phyloP scores from a whole-genome alignment of 176 grass and related monocot species.

The Tillandsia fasciculata region DNA sequence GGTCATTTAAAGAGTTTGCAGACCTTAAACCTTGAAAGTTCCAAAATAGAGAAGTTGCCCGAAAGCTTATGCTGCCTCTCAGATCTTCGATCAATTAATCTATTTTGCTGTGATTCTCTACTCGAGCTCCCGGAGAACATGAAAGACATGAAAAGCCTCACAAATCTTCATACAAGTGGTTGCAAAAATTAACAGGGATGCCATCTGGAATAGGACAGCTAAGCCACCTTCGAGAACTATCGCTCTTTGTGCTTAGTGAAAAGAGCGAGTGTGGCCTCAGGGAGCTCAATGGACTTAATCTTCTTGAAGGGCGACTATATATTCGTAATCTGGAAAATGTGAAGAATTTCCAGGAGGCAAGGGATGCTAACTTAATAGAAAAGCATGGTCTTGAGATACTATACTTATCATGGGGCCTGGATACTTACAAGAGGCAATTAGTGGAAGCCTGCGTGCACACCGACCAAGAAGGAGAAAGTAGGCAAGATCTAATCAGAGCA shows the following conservation, averaged over 20 bases:
- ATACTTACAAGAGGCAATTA: too few species aligned
- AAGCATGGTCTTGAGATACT: background rate
- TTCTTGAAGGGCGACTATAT: too few species aligned
- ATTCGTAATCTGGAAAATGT: too few species aligned
- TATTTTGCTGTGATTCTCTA: too few species aligned
- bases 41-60: background rate
- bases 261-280: background rate
- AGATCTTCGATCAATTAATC: too few species aligned
- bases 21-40: background rate
- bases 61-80: too few species aligned
- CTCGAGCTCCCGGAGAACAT: too few species aligned
- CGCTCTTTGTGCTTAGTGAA: background rate
- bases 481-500: too few species aligned
- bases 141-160: background rate
- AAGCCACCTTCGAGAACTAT: background rate
- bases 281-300: too few species aligned
- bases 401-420: background rate
- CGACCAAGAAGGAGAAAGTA: too few species aligned
- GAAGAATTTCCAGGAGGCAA: background rate
- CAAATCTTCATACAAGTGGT: background rate
- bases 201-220: background rate
- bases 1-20: background rate
- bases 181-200: background rate
- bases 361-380: background rate
- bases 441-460: too few species aligned